A percentile compares a stretch with the other conserved stretches of the same genome.
phyloP scores from a whole-genome alignment of 176 grass and related monocot species.

The Aegilops speltoides region DNA sequence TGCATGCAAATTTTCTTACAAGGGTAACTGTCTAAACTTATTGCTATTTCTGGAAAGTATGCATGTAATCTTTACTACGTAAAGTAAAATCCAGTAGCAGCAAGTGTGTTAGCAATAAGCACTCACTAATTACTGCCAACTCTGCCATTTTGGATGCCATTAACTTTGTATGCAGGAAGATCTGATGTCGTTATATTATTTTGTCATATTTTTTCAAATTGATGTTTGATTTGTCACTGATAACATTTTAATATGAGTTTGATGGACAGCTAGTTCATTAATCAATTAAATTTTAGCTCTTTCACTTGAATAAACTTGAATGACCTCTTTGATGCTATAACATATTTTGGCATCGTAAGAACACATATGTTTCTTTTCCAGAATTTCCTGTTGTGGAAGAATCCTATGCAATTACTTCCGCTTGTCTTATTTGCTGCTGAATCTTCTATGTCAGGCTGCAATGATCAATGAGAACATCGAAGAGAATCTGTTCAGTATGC shows the following conservation, averaged over 20 bases:
- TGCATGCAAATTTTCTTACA: constrained; percentile 4
- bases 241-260: not conserved
- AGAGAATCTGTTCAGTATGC: constrained; percentile 93
- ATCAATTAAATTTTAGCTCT: not conserved
- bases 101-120: not conserved
- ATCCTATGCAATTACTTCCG: not conserved
- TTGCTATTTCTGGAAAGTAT: not conserved
- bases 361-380: not conserved
- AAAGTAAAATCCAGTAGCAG: not conserved
- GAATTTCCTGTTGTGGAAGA: not conserved
- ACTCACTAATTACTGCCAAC: not conserved
- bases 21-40: not conserved
- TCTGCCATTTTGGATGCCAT: constrained; percentile 25
- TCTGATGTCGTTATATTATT: constrained; percentile 9
- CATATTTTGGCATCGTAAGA: not conserved
- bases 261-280: not conserved
- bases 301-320: not conserved
- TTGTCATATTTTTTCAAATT: not conserved
- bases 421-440: constrained; percentile 7
- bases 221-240: not conserved
- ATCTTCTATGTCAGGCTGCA: constrained; percentile 61
- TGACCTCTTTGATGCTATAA: not conserved
- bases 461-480: constrained; percentile 87
- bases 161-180: constrained; percentile 3
- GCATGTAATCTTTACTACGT: not conserved